Base-by-base conservation (phyloP, 139 green algal genomes). In the Chlamydomonas sp. region DNA sequence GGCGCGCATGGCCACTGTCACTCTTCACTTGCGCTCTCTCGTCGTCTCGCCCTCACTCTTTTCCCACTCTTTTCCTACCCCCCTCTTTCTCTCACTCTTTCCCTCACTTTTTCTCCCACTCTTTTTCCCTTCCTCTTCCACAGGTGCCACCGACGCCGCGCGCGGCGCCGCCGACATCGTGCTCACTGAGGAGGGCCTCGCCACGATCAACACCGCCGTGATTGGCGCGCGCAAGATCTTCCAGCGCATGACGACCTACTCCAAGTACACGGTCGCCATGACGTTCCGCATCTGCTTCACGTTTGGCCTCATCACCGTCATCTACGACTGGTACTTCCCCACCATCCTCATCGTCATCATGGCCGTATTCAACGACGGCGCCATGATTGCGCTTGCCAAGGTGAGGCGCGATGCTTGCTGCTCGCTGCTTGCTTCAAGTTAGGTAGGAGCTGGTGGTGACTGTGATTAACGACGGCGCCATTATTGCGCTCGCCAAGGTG, bases 251-350 rank as follows among this genome's bases (percentile, higher is more conserved):
- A 93, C 84, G 58, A 93, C 84, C 16, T 96, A 93, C 77, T 76
- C 83, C 74, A 87, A 89, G 72, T 93, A 93, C 80, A 95, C 87
- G 1, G 80, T 92, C n/a, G 83, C 85, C 64, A 92, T 92, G 85
- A 92, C 89, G 30, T 91, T 92, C 85, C 81, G 87, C 74, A 88
- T 92, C 73, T 91, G 81, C 76, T 92, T 94, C 81, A 94, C 88
- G 63, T 94, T 94, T 71, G 88, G 88, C 69, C 79, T 94, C 30
- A 77, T 94, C 16, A 94, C 85, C 34, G 76, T 86, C 69, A 84
- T 90, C 71, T 91, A 92, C 75, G 73, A 94, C 83, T 92, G 85
- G 85, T 90, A 88, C 76, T 89, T 92, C 77, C 88, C 88, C 54
- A 91, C 85, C 58, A 85, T 95, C 31, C 76, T 94, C 2, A 91